phyloP scores from a whole-genome alignment of 2,329 filamentous ascomycete species.

The Fusarium staphyleae region DNA sequence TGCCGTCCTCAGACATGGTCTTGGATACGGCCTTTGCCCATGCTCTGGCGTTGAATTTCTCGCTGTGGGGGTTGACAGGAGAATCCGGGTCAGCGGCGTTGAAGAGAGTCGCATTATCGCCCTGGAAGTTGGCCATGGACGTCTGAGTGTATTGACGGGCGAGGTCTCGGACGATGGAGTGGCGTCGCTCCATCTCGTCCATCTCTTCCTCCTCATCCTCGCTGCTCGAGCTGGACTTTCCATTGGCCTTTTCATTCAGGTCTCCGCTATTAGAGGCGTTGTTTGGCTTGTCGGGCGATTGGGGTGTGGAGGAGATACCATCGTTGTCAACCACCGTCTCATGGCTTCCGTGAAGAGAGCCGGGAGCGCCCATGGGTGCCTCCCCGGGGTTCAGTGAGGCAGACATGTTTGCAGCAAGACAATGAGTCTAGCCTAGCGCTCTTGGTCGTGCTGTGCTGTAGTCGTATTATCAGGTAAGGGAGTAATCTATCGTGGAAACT shows the following conservation, averaged over 20 bases:
- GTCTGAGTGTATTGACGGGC: slow-evolving; percentile 27
- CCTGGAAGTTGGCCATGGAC: slow-evolving; percentile 21
- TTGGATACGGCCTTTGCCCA: slow-evolving; percentile 44
- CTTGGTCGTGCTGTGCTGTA: background rate
- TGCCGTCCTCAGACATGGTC: slow-evolving; percentile 37
- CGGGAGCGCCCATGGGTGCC: slow-evolving; percentile 11
- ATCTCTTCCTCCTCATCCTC: slow-evolving; percentile 16
- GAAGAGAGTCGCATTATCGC: slow-evolving; percentile 26
- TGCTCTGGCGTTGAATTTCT: slow-evolving; percentile 58
- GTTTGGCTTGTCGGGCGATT: slow-evolving; percentile 19
- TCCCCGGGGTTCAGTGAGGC: slow-evolving; percentile 10
- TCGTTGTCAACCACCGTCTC: slow-evolving; percentile 29
- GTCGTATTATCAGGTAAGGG: background rate
- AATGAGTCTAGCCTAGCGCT: slow-evolving; percentile 1
- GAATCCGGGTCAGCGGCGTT: slow-evolving; percentile 43
- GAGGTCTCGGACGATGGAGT: slow-evolving; percentile 34
- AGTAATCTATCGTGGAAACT: background rate
- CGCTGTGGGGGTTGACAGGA: slow-evolving; percentile 56
- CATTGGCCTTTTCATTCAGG: background rate
- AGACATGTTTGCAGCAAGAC: slow-evolving; percentile 26
- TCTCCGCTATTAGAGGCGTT: background rate
- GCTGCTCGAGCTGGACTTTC: slow-evolving; percentile 6
- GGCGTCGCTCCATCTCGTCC: slow-evolving; percentile 27
- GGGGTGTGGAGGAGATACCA: background rate
- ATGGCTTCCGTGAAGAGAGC: slow-evolving; percentile 26